Base-by-base conservation (phyloP, 768 basidiomycete species). In the Lactarius tabidus region DNA sequence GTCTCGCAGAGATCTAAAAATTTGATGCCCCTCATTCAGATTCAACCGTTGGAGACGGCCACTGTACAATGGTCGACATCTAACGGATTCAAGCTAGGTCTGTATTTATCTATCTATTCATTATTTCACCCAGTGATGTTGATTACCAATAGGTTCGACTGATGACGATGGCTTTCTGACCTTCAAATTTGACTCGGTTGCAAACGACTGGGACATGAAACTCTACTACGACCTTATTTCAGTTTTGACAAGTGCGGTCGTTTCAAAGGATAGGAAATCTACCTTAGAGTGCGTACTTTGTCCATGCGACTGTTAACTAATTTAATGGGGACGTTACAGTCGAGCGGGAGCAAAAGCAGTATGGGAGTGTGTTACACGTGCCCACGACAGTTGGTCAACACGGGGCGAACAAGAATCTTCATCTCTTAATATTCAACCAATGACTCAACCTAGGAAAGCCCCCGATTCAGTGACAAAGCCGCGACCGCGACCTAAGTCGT, bases 161-260 rank as follows among this genome's bases (percentile, higher is more conserved):
- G 9, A 58, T 23, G 10, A 33, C 23, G 38, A 62, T 12, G 60
- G 60, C n/a, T 18, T 39, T 29, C 56, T 66, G 23, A 66, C 60
- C 29, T 66, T 66, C 56, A 66, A 66, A 38, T 66, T 66, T 29
- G 56, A 62, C 57, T 18, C 39, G 18, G 17, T 7, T n/a, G 55
- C 56, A 53, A 58, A 26, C 18, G 55, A 17, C 17, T 66, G 60
- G 60, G 60, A 66, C 29, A 7, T 7, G 31, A 31, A 10, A 29
- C 48, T 58, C 33, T 66, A 66, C 28, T 10, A 1, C 18, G 15
- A 26, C 7, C 3, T 66, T 35, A 48, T 58, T 23, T 39, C 43
- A 36, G 26, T 23, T 28, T 45, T 66, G 51, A 1, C 36, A n/a
- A 29, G 15, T 8, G 43, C 9, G 1, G 35, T 65, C 26, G 28